Conservation (phyloP, 225 moss, liverwort and hornwort genomes). For the Sphagnum contortum region DNA sequence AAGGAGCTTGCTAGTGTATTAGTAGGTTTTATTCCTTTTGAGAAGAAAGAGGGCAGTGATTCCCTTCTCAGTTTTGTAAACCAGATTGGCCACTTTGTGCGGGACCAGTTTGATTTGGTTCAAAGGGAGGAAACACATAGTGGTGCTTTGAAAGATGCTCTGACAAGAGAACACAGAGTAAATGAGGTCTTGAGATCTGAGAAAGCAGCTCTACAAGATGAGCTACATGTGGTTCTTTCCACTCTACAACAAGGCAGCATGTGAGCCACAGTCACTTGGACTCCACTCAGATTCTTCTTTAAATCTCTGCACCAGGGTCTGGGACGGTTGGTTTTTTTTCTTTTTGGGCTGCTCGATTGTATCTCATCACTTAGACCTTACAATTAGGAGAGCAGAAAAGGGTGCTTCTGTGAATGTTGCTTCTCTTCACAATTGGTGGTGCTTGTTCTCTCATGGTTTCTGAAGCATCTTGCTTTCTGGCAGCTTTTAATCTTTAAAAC, state of each 20-base stretch:
- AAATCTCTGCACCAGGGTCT: neutral
- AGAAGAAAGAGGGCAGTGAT: constrained; percentile 3
- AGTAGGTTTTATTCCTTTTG: constrained; percentile 5
- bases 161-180: constrained; percentile 3
- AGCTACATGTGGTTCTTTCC: constrained; percentile 1
- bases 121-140: constrained; percentile 2
- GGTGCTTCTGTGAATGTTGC: neutral
- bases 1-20: constrained; percentile 6
- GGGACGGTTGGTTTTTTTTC: neutral
- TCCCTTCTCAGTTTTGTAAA: neutral
- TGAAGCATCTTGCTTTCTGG: neutral
- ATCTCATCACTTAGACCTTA: neutral
- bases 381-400: no score
- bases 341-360: neutral
- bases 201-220: constrained; percentile 4
- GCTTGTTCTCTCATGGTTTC: neutral
- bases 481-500: no score
- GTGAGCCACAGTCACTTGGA: neutral
- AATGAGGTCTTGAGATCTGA: neutral
- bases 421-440: neutral
- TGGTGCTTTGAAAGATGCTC: neutral
- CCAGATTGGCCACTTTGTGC: constrained; percentile 4
- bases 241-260: constrained; percentile 2
- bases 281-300: neutral
- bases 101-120: constrained; percentile 3